phyloP scores from a whole-genome alignment of 2,329 filamentous ascomycete genomes.

The Fusarium tricinctum region DNA sequence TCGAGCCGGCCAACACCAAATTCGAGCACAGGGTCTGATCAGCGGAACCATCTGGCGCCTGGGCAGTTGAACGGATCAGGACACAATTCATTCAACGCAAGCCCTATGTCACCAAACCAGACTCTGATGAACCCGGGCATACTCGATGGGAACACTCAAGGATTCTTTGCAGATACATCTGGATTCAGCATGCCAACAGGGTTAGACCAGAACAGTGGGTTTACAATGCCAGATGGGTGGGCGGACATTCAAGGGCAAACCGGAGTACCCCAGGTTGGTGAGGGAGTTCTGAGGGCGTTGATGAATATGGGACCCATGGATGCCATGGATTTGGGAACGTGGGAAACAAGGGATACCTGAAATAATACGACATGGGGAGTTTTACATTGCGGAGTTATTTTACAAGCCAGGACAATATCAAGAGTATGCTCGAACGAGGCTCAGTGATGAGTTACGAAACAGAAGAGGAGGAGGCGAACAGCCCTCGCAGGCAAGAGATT shows the following conservation, averaged over 20 bases:
- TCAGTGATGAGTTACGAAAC: constrained; percentile 5
- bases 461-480: constrained; percentile 25
- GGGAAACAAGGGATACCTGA: constrained; percentile 58
- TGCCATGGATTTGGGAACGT: constrained; percentile 68
- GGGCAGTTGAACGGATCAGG: constrained; percentile 57
- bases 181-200: constrained; percentile 54
- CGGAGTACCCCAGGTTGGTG: constrained; percentile 68
- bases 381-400: neutral
- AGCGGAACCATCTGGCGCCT: constrained; percentile 47
- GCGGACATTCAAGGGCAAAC: constrained; percentile 58
- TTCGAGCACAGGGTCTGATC: constrained; percentile 61
- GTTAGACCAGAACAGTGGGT: constrained; percentile 52
- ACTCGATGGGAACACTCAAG: constrained; percentile 55
- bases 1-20: constrained; percentile 72
- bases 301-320: constrained; percentile 73
- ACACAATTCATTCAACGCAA: constrained; percentile 65
- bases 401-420: neutral
- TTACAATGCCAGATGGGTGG: constrained; percentile 63
- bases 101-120: constrained; percentile 63
- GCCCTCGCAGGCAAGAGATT: constrained; percentile 14
- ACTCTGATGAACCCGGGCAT: constrained; percentile 56
- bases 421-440: constrained; percentile 3
- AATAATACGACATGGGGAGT: constrained; percentile 25
- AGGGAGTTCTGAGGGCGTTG: constrained; percentile 69
- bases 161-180: constrained; percentile 58